Base-by-base conservation (phyloP, 441 rosid genomes). In the Breynia disticha region DNA sequence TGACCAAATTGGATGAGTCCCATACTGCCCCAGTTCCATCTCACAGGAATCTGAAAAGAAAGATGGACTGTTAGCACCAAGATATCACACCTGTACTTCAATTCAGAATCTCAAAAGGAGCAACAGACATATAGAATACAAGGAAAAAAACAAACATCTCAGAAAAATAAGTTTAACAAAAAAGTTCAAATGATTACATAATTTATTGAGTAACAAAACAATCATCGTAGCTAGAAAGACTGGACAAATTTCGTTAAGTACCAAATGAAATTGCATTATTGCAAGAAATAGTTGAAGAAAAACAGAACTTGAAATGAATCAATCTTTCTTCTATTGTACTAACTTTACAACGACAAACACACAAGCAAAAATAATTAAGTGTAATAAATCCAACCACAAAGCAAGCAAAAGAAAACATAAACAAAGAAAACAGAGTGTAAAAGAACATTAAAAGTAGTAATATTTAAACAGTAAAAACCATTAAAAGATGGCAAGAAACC, bases 41-140 rank as follows among this genome's bases (percentile, higher is more conserved):
- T 35, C 60, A 56, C 21, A 48, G 46, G 57, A 62, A 68, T 69
- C 82, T 64, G 66, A 67, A 65, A 58, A 60, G 65, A 9, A 56
- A 63, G 14, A 52, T 45, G 55, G 67, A 59, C 24, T 42, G 46
- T 61, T 51, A 57, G 28, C 59, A 74, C 46, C 64, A 60, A 52
- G 35, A 56, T 20, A 54, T 48, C 15, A 49, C 53, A 19, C 35
- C 35, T 28, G 35, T 9, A 2, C 35, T 28, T 28, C 7, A 28
- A 28, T 28, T 28, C 35, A 28, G 35, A 28, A 28, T 1, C 1
- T 28, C 35, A 2, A 15, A 41, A 15, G 44, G 13, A 11, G 3
- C 44, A 41, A 9, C 51, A 55, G 20, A 42, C 16, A 9, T 8
- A 35, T 35, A 49, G 39, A 28, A 37, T 18, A 18, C 5, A 20